phyloP scores from a whole-genome alignment of 768 basidiomycete genomes.

The Russula earlei region DNA sequence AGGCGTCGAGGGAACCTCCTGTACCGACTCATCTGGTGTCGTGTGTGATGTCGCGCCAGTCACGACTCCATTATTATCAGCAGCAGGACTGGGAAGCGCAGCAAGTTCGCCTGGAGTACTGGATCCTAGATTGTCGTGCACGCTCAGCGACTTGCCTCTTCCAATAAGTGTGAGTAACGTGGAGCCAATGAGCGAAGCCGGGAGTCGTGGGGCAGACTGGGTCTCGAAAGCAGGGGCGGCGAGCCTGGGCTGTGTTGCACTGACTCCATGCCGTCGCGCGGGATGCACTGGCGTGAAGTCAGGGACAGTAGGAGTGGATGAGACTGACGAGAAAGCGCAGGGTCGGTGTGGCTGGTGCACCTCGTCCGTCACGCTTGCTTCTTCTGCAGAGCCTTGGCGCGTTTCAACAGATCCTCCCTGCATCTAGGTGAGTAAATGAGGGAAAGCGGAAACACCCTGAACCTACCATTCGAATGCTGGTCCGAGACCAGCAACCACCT shows the following conservation, averaged over 20 bases:
- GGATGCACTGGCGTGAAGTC: constrained; percentile 41
- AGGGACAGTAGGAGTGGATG: constrained; percentile 34
- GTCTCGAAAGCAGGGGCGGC: constrained; percentile 29
- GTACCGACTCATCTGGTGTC: background rate
- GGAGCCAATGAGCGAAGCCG: constrained; percentile 41
- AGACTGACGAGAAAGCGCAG: constrained; percentile 24
- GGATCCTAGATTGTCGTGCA: constrained; percentile 1
- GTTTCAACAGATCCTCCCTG: constrained; percentile 44
- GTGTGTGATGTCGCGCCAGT: background rate
- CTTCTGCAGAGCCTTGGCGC: constrained; percentile 46
- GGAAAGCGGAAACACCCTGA: background rate
- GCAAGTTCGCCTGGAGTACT: background rate
- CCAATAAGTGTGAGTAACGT: constrained; percentile 47
- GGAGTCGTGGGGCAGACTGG: constrained; percentile 27
- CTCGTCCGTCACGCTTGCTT: constrained; percentile 50
- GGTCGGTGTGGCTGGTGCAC: constrained; percentile 47
- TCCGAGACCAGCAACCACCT: constrained; percentile 33
- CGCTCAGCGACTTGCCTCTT: constrained; percentile 39
- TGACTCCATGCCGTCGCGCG: constrained; percentile 18
- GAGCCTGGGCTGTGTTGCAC: constrained; percentile 15
- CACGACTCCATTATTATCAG: background rate
- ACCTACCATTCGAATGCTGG: constrained; percentile 50
- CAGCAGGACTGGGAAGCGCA: background rate
- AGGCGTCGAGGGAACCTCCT: constrained; percentile 20
- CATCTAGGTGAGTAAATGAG: background rate